Evolutionary conservation across 2,329 filamentous ascomycete species (phyloP).

Genomic region (Lasiodiplodia gonubiensis): DNA sequence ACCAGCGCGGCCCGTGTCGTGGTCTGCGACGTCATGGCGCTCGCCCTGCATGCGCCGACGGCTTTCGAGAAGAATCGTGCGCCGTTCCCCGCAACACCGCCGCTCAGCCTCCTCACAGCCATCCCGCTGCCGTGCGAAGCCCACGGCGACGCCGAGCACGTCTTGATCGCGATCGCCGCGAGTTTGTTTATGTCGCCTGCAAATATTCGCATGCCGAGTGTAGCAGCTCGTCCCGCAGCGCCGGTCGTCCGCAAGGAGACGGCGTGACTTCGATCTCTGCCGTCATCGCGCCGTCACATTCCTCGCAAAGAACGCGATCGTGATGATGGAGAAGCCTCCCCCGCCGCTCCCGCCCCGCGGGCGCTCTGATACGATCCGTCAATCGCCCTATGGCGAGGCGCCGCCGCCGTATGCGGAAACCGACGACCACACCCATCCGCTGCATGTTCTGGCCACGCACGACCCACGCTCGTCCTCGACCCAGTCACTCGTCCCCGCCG

Average conservation of each 20-base stretch:
- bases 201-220: conserved; percentile 22
- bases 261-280: conserved; percentile 24
- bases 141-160: neutral
- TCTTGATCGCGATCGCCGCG: conserved; percentile 3
- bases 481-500: conserved; percentile 51
- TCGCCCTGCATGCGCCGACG: conserved; percentile 15
- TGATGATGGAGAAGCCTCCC: conserved; percentile 15
- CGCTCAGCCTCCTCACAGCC: conserved; percentile 25
- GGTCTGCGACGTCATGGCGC: conserved; percentile 14
- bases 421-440: conserved; percentile 22
- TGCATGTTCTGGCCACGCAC: conserved; percentile 38
- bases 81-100: conserved; percentile 23
- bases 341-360: conserved; percentile 42
- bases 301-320: conserved; percentile 19
- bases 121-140: conserved; percentile 1
- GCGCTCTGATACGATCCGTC: conserved; percentile 27
- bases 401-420: conserved; percentile 33
- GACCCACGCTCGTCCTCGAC: conserved; percentile 55
- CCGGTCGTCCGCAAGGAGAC: conserved; percentile 18
- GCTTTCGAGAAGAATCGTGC: conserved; percentile 25
- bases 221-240: conserved; percentile 13
- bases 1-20: conserved; percentile 19
- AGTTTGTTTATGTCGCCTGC: conserved; percentile 12
- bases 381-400: conserved; percentile 31
- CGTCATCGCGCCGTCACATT: conserved; percentile 25